Evolutionary conservation across 306 rosid genomes (phyloP), one percentile per base, ranked within the genome.

Genomic region (Phaseolus lunatus): DNA sequence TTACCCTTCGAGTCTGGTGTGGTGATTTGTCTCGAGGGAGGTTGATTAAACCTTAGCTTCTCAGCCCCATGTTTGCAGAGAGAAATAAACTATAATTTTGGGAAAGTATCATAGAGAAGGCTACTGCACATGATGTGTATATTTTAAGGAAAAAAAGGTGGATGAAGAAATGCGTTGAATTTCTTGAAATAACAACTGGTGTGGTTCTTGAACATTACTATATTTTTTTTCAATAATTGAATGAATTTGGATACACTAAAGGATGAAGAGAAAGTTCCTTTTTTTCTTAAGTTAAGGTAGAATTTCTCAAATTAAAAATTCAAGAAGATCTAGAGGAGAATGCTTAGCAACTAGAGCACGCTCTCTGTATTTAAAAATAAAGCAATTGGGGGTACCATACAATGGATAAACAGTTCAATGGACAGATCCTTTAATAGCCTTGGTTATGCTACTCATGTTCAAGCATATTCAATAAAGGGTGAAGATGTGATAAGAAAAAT

Each of bases 171-270:
- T 19, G 50, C 5, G 50, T 52, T 53, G 48, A 50, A 5, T 59
- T 53, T 72, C 67, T 15, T 23, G 19, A 73, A 73, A 27, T 26
- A 59, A 56, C 78, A 44, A 58, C 13, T 24, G 68, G 67, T 24
- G 7, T 58, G 19, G 45, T 58, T 43, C 29, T 44, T 43, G 48
- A 73, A 43, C 54, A 24, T n/a, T n/a, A n/a, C n/a, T n/a, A n/a
- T 44, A 3, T 3, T 43, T 3, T 43, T 11, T 11, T 12, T 43
- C 48, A 43, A 13, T 47, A 47, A 47, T 47, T 14, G 16, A 47
- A 47, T 15, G 52, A 47, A 4, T 47, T 45, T 33, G 8, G 39
- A 33, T 33, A 7, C 39, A 33, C 8, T 33, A 33, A 33, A 5
- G 39, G 39, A 33, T 33, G 39, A 5, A 5, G 39, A 33, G 39